Conservation (phyloP, 345 rosid genomes). For the Eucalyptus polyanthemos region DNA sequence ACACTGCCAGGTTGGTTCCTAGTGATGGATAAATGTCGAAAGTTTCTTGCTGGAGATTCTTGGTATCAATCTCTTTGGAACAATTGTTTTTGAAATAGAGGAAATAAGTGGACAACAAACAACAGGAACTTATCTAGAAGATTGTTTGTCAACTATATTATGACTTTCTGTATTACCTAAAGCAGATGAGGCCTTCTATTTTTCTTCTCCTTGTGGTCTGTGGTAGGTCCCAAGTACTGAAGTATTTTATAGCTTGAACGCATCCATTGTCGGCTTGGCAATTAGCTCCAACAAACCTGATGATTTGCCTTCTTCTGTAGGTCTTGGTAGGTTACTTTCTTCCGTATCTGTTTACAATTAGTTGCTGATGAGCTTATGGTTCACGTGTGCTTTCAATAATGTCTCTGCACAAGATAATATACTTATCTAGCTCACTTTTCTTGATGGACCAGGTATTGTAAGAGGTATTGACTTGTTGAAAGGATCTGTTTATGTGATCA, state of each 20-base stretch:
- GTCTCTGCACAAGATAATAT: not conserved
- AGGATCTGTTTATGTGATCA: constrained; percentile 60
- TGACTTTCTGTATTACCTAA: not conserved
- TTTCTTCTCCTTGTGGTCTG: not conserved
- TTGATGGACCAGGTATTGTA: constrained; percentile 55
- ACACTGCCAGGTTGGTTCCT: constrained; percentile 55
- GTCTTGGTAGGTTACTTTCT: constrained; percentile 60
- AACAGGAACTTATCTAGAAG: not conserved
- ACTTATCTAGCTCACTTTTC: not conserved
- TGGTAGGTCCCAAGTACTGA: constrained; percentile 58
- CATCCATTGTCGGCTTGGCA: constrained; percentile 85
- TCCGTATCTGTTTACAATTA: not conserved
- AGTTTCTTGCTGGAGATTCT: not conserved
- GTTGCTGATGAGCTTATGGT: not conserved
- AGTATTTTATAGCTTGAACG: constrained; percentile 71
- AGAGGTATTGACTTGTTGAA: constrained; percentile 68
- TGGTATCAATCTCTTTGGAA: not conserved
- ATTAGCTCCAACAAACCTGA: constrained; percentile 44
- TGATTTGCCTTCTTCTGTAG: constrained; percentile 60
- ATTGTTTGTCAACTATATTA: not conserved
- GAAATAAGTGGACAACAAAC: not conserved
- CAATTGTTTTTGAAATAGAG: not conserved
- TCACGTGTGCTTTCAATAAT: not conserved
- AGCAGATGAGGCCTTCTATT: not conserved
- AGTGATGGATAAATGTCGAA: not conserved